Conservation (phyloP, 768 basidiomycete genomes). For the Gloeostereum incarnatum region DNA sequence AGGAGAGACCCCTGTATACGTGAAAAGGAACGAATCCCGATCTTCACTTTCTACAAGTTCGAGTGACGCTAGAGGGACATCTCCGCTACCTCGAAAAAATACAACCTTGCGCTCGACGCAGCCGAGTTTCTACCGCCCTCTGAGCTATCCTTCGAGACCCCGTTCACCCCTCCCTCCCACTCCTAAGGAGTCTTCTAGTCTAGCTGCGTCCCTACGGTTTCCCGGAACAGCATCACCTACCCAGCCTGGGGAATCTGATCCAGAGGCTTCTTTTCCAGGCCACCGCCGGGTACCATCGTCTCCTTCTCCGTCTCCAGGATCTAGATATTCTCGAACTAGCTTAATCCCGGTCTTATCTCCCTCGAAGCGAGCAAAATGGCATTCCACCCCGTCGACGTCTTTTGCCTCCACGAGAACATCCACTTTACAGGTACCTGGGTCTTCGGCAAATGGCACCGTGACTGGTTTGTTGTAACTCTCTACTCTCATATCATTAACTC, state of each 20-base stretch:
- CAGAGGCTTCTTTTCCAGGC: conserved; percentile 7
- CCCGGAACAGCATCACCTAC: too few species aligned
- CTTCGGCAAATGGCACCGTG: too few species aligned
- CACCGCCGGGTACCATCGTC: conserved; percentile 12
- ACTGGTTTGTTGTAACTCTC: too few species aligned
- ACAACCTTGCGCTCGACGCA: too few species aligned
- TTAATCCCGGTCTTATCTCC: conserved; percentile 37
- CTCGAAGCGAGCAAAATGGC: too few species aligned
- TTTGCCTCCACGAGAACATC: background rate
- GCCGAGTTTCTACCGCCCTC: too few species aligned
- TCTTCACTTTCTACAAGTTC: too few species aligned
- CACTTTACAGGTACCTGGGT: background rate
- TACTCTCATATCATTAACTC: too few species aligned
- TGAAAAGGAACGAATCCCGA: conserved; percentile 10
- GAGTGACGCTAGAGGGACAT: too few species aligned
- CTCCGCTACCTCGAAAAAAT: too few species aligned
- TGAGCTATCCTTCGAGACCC: conserved; percentile 13
- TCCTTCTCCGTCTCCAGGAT: conserved; percentile 15
- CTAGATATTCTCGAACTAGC: conserved; percentile 13
- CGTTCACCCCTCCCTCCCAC: conserved; percentile 9
- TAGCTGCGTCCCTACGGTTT: conserved; percentile 5
- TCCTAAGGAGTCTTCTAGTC: conserved; percentile 4
- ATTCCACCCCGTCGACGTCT: too few species aligned
- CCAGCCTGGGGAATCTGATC: conserved; percentile 8
- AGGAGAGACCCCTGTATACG: conserved; percentile 12